Conservation (phyloP, 306 rosid species). For the Quercus aquifolioides region DNA sequence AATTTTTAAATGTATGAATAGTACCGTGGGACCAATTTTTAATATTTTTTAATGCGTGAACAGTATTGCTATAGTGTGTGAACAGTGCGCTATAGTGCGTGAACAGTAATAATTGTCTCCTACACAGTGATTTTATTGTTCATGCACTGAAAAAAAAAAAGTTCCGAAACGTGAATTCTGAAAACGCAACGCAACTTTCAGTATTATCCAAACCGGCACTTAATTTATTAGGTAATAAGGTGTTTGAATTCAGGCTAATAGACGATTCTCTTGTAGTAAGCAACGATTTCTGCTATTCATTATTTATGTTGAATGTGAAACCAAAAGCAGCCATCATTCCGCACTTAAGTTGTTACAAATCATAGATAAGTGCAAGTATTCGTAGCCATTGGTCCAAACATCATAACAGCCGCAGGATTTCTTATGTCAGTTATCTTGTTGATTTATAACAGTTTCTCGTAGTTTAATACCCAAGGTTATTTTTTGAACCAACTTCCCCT, state of each 20-base stretch:
- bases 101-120: too few species aligned
- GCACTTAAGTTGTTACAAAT: background rate
- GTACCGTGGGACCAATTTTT: too few species aligned
- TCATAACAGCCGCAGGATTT: background rate
- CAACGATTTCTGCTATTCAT: background rate
- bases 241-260: background rate
- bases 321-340: background rate
- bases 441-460: background rate
- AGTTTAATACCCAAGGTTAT: background rate
- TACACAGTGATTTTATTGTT: too few species aligned
- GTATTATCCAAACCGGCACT: too few species aligned
- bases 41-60: too few species aligned
- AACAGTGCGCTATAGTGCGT: too few species aligned
- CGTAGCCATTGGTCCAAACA: background rate
- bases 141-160: too few species aligned
- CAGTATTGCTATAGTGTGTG: too few species aligned
- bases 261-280: background rate
- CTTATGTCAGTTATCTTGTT: background rate
- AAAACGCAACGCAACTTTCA: too few species aligned
- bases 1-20: too few species aligned
- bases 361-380: background rate
- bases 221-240: conserved; percentile 61
- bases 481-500: background rate
- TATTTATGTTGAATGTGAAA: background rate
- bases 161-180: too few species aligned